phyloP scores from a whole-genome alignment of 768 basidiomycete genomes.

The Suillus fuscotomentosus region DNA sequence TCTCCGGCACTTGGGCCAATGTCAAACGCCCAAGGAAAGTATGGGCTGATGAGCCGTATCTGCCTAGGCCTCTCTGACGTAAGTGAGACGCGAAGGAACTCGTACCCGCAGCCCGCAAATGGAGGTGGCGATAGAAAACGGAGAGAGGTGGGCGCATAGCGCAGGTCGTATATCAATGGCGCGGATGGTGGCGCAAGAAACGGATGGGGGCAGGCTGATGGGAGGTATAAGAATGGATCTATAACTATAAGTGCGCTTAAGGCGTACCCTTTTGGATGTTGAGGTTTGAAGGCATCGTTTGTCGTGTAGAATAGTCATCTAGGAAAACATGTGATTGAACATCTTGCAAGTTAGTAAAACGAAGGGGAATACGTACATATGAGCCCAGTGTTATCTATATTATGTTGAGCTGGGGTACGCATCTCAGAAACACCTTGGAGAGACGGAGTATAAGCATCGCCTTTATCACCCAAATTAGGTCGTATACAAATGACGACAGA shows the following conservation, averaged over 20 bases:
- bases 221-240: not conserved
- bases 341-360: not conserved
- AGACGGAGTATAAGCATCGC: not conserved
- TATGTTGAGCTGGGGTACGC: not conserved
- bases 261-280: not conserved
- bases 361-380: not conserved
- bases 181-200: not conserved
- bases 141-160: not conserved
- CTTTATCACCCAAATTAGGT: not conserved
- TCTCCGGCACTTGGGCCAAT: not conserved
- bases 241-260: not conserved
- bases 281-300: not conserved
- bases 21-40: slow-evolving; percentile 10
- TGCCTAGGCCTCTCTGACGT: not conserved
- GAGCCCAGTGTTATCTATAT: not conserved
- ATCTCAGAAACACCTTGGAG: not conserved
- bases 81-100: slow-evolving; percentile 1
- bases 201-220: not conserved
- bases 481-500: not conserved
- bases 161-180: slow-evolving; percentile 8
- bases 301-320: not conserved
- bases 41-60: slow-evolving; percentile 6
- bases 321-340: not conserved
- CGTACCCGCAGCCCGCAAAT: not conserved
- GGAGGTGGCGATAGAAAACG: slow-evolving; percentile 3